Conservation (phyloP, 202 grass and related monocot species). For the Bolboschoenoplectus hybrid region DNA sequence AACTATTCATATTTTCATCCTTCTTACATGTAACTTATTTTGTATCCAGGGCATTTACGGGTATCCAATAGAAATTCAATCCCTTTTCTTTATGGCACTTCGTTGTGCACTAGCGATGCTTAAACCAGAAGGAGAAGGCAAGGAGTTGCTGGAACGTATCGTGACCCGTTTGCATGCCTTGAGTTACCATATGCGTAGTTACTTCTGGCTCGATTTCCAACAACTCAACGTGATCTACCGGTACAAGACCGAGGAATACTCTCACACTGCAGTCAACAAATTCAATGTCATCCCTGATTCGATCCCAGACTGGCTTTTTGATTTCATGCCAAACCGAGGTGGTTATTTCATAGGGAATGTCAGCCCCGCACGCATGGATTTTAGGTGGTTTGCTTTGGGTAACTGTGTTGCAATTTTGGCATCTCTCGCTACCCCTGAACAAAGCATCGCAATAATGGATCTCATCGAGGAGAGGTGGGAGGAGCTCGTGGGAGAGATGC, state of each 20-base stretch:
- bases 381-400: conserved; percentile 89
- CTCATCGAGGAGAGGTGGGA: conserved; percentile 90
- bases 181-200: conserved; percentile 92
- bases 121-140: conserved; percentile 77
- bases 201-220: conserved; percentile 93
- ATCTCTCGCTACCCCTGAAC: conserved; percentile 86
- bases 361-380: conserved; percentile 92
- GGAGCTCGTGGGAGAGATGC: conserved; percentile 90
- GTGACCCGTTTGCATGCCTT: conserved; percentile 75
- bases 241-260: conserved; percentile 97
- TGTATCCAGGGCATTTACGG: conserved; percentile 86
- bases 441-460: conserved; percentile 88
- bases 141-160: conserved; percentile 91
- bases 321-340: conserved; percentile 86
- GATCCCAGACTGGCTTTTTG: conserved; percentile 92
- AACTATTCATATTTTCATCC: not conserved
- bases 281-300: conserved; percentile 97
- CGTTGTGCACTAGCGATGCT: conserved; percentile 76
- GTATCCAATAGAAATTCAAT: conserved; percentile 95
- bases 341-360: conserved; percentile 96
- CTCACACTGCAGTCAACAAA: conserved; percentile 96
- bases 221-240: conserved; percentile 82
- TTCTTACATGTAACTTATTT: conserved; percentile 10
- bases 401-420: conserved; percentile 93
- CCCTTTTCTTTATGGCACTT: conserved; percentile 94